Evolutionary conservation across 495 filamentous ascomycete species (phyloP).

Genomic region (Xylaria palmicola): DNA sequence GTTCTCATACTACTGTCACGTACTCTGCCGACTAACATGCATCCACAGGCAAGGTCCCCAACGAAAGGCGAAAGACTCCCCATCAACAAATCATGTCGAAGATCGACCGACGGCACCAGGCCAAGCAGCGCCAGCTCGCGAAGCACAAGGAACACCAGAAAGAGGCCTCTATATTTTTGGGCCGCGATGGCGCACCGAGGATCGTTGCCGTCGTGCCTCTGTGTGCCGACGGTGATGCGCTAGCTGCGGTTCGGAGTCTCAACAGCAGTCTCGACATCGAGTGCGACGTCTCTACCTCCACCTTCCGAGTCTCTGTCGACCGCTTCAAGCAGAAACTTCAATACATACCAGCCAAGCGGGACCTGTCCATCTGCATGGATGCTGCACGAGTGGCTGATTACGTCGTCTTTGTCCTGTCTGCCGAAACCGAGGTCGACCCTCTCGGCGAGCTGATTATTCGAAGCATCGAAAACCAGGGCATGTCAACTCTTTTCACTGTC

Average conservation of each 20-base stretch:
- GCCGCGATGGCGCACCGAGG: slow-evolving; percentile 80
- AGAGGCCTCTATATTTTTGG: slow-evolving; percentile 75
- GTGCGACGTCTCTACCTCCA: slow-evolving; percentile 59
- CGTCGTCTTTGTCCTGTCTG: slow-evolving; percentile 77
- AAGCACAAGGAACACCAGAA: slow-evolving; percentile 79
- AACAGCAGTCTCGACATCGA: slow-evolving; percentile 78
- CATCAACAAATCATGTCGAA: slow-evolving; percentile 98
- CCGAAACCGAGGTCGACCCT: slow-evolving; percentile 77
- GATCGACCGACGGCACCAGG: slow-evolving; percentile 88
- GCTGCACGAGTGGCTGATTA: slow-evolving; percentile 88
- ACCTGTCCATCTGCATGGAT: slow-evolving; percentile 75
- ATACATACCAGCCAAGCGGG: slow-evolving; percentile 70
- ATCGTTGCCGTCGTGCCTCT: slow-evolving; percentile 91
- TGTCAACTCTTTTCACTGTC: slow-evolving; percentile 78
- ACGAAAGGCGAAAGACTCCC: slow-evolving; percentile 73
- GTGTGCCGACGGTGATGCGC: slow-evolving; percentile 65
- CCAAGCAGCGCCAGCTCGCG: slow-evolving; percentile 75
- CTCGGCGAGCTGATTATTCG: slow-evolving; percentile 78
- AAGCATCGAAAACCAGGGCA: slow-evolving; percentile 86
- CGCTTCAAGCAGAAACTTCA: slow-evolving; percentile 90
- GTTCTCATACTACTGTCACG: too few relatives aligned
- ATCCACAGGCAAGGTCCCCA: slow-evolving; percentile 39
- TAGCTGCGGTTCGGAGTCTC: slow-evolving; percentile 64
- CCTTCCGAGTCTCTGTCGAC: slow-evolving; percentile 68
- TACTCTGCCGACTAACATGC: slow-evolving; percentile 13